Percentiles rank a stretch among this genome's conserved stretches.
Evolutionary conservation across 1,284 basidiomycete species (phyloP).

Genomic region (Macrocystidia cucumis): DNA sequence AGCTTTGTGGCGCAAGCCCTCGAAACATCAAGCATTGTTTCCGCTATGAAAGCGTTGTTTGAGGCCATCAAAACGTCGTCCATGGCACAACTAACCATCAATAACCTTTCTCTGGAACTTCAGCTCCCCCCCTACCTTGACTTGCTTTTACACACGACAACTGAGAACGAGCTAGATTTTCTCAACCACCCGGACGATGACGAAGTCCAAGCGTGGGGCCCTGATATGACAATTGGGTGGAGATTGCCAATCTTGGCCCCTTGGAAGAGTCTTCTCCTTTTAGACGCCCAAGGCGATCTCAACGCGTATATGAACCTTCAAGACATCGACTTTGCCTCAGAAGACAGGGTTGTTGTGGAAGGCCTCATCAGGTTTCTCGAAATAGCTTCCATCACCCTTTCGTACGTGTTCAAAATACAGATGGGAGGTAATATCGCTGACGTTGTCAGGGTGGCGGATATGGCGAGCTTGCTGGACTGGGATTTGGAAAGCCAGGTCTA

Average conservation of each 20-base stretch:
- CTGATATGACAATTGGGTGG: conserved; percentile 63
- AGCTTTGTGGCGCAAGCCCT: conserved; percentile 54
- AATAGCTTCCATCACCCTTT: conserved; percentile 54
- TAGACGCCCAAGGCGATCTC: conserved; percentile 58
- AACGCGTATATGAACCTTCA: conserved; percentile 56
- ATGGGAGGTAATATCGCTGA: conserved; percentile 4
- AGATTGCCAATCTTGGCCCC: conserved; percentile 71
- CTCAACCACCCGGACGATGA: conserved; percentile 31
- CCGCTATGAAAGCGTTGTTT: conserved; percentile 68
- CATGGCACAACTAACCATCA: conserved; percentile 70
- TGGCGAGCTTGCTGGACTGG: conserved; percentile 81
- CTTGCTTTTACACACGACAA: conserved; percentile 54
- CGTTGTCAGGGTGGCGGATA: conserved; percentile 65
- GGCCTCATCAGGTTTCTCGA: conserved; percentile 64
- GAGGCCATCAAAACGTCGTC: conserved; percentile 65
- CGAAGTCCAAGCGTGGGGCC: conserved; percentile 55
- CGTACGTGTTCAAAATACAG: conserved; percentile 32
- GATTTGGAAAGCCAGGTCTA: conserved; percentile 83
- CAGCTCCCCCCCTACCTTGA: conserved; percentile 78
- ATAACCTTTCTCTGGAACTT: conserved; percentile 70
- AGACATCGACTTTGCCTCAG: conserved; percentile 51
- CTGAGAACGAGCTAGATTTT: conserved; percentile 41
- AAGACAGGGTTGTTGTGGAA: conserved; percentile 62
- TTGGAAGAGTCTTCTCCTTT: conserved; percentile 85
- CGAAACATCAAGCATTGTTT: conserved; percentile 61